Conservation (phyloP, 306 rosid genomes). For the Dryas alaskensis region DNA sequence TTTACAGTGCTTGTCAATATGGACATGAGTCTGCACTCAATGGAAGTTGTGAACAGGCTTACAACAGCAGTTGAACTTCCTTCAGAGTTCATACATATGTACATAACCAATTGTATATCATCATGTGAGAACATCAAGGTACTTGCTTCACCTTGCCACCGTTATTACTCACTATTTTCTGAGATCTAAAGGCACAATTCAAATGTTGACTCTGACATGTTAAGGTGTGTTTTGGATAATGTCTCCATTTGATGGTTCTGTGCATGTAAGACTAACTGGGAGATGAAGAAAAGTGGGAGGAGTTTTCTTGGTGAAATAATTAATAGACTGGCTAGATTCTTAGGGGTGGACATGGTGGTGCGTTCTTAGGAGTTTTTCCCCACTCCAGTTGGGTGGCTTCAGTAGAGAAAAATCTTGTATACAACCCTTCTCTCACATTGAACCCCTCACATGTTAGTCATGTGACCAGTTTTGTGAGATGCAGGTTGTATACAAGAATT, state of each 20-base stretch:
- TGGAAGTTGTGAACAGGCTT: slow-evolving; percentile 99
- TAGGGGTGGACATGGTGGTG: not conserved
- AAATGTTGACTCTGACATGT: not conserved
- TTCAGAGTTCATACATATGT: slow-evolving; percentile 89
- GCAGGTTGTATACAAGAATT: too few relatives aligned
- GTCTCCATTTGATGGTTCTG: not conserved
- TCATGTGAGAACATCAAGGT: slow-evolving; percentile 98
- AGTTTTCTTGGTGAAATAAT: not conserved
- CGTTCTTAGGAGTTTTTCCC: not conserved
- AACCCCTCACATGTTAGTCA: too few relatives aligned
- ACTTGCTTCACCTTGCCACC: slow-evolving; percentile 18
- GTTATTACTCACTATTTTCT: not conserved
- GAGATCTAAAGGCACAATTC: not conserved
- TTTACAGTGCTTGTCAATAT: slow-evolving; percentile 94
- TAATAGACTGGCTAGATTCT: not conserved
- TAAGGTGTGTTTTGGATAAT: not conserved
- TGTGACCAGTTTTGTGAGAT: too few relatives aligned
- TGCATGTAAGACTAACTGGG: too few relatives aligned
- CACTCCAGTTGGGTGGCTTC: not conserved
- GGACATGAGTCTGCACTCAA: slow-evolving; percentile 99
- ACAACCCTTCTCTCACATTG: too few relatives aligned
- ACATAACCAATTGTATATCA: slow-evolving; percentile 94
- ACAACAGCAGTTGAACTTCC: slow-evolving; percentile 97
- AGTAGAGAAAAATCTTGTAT: too few relatives aligned
- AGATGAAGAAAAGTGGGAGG: not conserved